Evolutionary conservation across 2,329 filamentous ascomycete species (phyloP).

Genomic region (Colletotrichum navitas): DNA sequence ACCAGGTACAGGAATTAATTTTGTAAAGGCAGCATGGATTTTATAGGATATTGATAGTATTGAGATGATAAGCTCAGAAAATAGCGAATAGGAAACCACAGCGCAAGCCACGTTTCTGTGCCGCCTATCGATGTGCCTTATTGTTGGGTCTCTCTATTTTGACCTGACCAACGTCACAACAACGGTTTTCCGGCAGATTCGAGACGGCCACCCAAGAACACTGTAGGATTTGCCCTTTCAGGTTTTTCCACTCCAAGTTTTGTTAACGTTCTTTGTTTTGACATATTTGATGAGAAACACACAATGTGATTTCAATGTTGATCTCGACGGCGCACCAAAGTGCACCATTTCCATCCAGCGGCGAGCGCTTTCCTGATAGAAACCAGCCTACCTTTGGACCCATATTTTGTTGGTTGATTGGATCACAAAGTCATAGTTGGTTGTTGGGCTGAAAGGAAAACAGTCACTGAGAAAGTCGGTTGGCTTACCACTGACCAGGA

Average conservation of each 20-base stretch:
- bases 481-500: too few relatives aligned
- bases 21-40: too few relatives aligned
- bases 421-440: too few relatives aligned
- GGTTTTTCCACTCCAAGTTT: background rate
- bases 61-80: background rate
- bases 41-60: too few relatives aligned
- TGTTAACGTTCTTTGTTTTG: background rate
- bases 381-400: too few relatives aligned
- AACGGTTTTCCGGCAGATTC: background rate
- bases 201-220: background rate
- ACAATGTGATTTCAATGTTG: background rate
- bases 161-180: background rate
- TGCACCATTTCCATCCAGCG: background rate
- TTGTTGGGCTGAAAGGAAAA: too few relatives aligned
- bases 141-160: background rate
- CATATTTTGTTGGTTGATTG: too few relatives aligned
- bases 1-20: too few relatives aligned
- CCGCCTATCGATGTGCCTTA: too few relatives aligned
- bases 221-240: background rate
- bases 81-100: background rate
- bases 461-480: too few relatives aligned
- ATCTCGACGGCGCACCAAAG: background rate
- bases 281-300: background rate
- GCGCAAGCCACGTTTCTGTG: background rate
- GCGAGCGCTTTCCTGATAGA: too few relatives aligned